Evolutionary conservation across 306 rosid genomes (phyloP), one percentile per base, ranked within the genome.

Genomic region (Quercus ilex): DNA sequence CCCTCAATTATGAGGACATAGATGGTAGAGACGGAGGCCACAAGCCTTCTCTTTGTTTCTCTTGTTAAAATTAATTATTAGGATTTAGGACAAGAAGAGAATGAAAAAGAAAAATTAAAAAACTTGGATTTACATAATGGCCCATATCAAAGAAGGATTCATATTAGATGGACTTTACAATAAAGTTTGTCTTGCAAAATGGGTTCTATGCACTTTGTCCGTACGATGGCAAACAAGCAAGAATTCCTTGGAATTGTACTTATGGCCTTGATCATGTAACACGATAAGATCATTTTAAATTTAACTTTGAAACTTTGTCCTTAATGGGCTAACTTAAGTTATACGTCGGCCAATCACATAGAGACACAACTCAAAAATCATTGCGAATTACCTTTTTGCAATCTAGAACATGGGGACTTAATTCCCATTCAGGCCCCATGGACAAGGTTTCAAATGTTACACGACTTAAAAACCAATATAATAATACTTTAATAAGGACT

Each of bases 401-500:
- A 86, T 94, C 95, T 91, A 92, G 93, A 92, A 81, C 84, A 71
- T 77, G 69, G 78, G 75, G 58, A 59, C 81, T 84, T 60, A 64
- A 53, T 65, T 67, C 71, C 64, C 91, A 92, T 89, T 94, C 95
- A 94, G 83, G 84, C 85, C 97, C 90, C 89, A 68, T 87, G 90
- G 97, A 89, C 93, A 89, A 67, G 72, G 82, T 74, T 89, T 84
- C 78, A 73, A 84, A 83, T 83, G 78, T 78, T 80, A 77, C 76
- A 83, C 75, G 74, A 70, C 71, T 73, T 41, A 74, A 59, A 43
- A 84, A 56, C 74, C 69, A 79, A 65, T 78, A 76, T 60, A 58
- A 55, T 78, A 85, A 69, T 35, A 64, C 56, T 82, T 83, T 77
- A 38, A 80, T 19, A 70, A 73, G 41, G 77, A 76, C 80, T 81